phyloP scores from a whole-genome alignment of 139 green algal genomes.

The Astrephomene gubernaculifera region DNA sequence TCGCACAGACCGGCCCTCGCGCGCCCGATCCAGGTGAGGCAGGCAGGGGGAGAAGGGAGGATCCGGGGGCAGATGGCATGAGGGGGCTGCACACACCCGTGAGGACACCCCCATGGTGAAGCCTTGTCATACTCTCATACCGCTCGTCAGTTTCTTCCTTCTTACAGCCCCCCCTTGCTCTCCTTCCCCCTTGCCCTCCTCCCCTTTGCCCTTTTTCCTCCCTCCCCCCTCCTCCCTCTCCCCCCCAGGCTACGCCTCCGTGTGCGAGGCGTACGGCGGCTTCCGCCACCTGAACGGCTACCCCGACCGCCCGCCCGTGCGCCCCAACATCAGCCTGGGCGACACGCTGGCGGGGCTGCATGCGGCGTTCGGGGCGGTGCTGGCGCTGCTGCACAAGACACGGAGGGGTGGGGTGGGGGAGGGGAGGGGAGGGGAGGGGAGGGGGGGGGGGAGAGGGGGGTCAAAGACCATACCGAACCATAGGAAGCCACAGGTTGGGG shows the following conservation, averaged over 20 bases:
- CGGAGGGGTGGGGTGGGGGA: background rate
- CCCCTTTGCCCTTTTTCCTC: background rate
- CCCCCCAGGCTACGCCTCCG: conserved; percentile 67
- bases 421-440: too few species aligned
- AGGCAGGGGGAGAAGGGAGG: too few species aligned
- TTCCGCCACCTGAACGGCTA: conserved; percentile 75
- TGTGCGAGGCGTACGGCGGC: conserved; percentile 75
- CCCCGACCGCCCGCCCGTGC: conserved; percentile 74
- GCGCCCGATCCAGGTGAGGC: conserved; percentile 52
- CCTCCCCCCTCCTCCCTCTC: background rate
- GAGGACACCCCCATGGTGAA: too few species aligned
- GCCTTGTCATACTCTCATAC: too few species aligned
- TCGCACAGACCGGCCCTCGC: conserved; percentile 61
- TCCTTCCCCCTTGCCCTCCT: background rate
- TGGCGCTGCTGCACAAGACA: conserved; percentile 81
- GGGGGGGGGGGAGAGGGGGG: too few species aligned
- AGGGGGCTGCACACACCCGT: too few species aligned
- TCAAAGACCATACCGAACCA: too few species aligned
- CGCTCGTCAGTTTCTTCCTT: too few species aligned
- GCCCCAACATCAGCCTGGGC: conserved; percentile 79
- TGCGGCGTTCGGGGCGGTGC: conserved; percentile 80
- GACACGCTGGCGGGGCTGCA: conserved; percentile 80
- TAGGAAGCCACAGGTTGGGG: too few species aligned
- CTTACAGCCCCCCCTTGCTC: too few species aligned
- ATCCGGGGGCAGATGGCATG: too few species aligned